These are phyloP conservation scores for Metschnikowia corniflorae DNA, from an alignment of 805 yeast genomes.

Conservation along the genomic window DNA sequence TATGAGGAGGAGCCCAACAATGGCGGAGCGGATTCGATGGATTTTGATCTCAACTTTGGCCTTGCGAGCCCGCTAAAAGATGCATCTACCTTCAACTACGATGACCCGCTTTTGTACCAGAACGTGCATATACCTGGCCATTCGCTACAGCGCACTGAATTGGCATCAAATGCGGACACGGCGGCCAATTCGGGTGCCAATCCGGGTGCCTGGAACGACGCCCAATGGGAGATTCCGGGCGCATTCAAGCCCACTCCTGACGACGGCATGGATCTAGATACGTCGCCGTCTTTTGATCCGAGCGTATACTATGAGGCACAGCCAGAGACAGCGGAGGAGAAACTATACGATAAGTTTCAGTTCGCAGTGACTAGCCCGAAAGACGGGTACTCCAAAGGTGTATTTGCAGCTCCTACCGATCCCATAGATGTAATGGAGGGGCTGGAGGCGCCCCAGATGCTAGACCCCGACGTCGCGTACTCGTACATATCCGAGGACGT, in stretches of 20 bases:
- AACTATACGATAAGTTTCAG: slow-evolving; percentile 2
- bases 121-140: slow-evolving; percentile 1
- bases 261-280: slow-evolving; percentile 32
- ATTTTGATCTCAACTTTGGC: slow-evolving; percentile 2
- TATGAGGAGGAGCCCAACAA: too few relatives aligned
- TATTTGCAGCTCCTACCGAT: neutral
- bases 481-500: slow-evolving; percentile 4
- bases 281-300: slow-evolving; percentile 27
- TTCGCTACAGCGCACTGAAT: too few relatives aligned
- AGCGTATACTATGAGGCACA: neutral
- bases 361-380: neutral
- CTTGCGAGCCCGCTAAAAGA: slow-evolving; percentile 7
- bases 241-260: slow-evolving; percentile 8
- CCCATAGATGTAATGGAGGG: neutral
- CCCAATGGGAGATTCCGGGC: slow-evolving; percentile 15
- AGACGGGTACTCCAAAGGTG: neutral
- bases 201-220: slow-evolving; percentile 1
- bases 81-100: slow-evolving; percentile 5
- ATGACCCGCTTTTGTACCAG: slow-evolving; percentile 7
- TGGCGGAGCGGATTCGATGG: too few relatives aligned
- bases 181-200: neutral
- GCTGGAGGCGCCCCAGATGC: neutral
- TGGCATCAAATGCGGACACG: neutral
- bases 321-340: neutral
- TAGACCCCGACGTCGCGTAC: neutral